Evolutionary conservation across 805 yeast species (phyloP), one percentile per base, ranked within the genome.

Genomic region (Barnettozyma vustinii): DNA sequence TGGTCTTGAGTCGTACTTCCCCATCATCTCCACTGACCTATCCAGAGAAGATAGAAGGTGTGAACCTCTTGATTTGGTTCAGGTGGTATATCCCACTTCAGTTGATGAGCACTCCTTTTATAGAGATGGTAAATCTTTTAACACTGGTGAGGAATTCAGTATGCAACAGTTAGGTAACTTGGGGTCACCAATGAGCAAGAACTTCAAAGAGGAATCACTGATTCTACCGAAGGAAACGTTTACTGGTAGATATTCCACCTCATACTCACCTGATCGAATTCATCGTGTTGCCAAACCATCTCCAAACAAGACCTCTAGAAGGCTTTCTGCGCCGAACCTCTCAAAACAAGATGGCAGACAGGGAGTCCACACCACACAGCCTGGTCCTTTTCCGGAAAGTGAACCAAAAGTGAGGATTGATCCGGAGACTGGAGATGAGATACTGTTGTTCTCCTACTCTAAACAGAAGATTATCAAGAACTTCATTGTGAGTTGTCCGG

Each of bases 311-410:
- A 8, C 18, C 25, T 15, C 41, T 8, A 13, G 26, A 19, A 15
- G 26, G 27, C 9, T n/a, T n/a, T n/a, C 35, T 8, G 19, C 13
- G 4, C 37, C 42, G 30, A 20, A 21, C 20, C 15, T 42, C 9
- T 9, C 33, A 13, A 50, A 27, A 30, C 19, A 20, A 21, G 33
- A 12, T 4, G 5, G n/a, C n/a, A 30, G 7, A 13, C 33, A 30
- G 33, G 51, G 51, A 2, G 13, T 35, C 15, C 53, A 57, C 20
- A 58, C 62, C 1, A 56, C 64, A 6, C 68, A 64, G 45, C 68
- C 69, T 1, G 70, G 70, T 9, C 70, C 69, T n/a, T 60, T 66
- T n/a, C 69, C 69, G 4, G 67, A 66, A 6, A 52, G 64, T 2
- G 56, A 55, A 36, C 67, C 67, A 26, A 47, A 35, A 43, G 36